Evolutionary conservation across 768 basidiomycete species (phyloP), one percentile per base, ranked within the genome.

Genomic region (Hygrophorus pudorinus): DNA sequence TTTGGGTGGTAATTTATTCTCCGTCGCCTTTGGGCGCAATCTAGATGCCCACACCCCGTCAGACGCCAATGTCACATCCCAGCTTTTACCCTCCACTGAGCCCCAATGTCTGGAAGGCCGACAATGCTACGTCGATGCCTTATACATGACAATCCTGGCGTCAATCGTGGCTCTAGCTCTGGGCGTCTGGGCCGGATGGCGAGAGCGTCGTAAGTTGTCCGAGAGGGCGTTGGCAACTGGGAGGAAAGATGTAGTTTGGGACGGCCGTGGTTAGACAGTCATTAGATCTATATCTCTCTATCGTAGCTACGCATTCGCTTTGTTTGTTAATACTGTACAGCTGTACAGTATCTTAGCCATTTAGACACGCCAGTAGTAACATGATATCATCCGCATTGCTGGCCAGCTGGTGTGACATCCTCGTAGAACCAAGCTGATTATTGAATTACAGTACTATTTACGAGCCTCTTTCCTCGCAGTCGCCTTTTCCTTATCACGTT

Each of bases 1-100:
- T 43, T n/a, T 81, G 5, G 85, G 82, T 3, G 83, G 83, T 0
- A 93, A 92, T 62, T 37, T 91, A 1, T 85, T 90, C 59, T 89
- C 87, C n/a, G 52, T 93, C 41, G 66, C 80, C 35, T 93, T 92
- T 53, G 91, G 91, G 4, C 69, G 66, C 38, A 83, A 87, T 51
- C 71, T 91, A 24, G 91, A 94, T 51, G 68, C 79, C 3, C 85
- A 93, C 51, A 75, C 66, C 42, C 51, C 51, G 18, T 32, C 43
- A 5, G 34, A 36, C 21, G 18, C 17, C n/a, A 16, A 17, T 12
- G 28, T 14, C 13, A 17, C 24, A n/a, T 12, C 35, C 16, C 14
- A 32, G 17, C 36, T 36, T 21, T 20, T 16, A 2, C 37, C 32
- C 17, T 13, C 38, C 7, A 11, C 17, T 28, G 57, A 56, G 38